Evolutionary conservation across 768 basidiomycete genomes (phyloP).

Genomic region (Leccinum arenicola): DNA sequence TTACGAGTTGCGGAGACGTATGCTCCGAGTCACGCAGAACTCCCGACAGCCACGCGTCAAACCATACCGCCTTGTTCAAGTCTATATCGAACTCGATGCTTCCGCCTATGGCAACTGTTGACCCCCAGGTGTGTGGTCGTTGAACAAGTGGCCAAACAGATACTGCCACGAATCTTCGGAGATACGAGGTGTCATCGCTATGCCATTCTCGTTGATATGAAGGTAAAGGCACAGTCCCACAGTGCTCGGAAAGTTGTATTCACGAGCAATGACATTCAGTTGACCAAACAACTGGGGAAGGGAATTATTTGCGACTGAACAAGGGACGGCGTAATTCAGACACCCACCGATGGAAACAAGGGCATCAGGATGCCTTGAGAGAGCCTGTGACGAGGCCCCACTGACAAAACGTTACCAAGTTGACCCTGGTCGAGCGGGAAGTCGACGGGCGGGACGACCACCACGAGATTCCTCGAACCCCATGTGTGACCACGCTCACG

Average conservation of each 20-base stretch:
- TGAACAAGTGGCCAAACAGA: constrained; percentile 64
- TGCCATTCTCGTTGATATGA: constrained; percentile 55
- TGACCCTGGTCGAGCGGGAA: constrained; percentile 58
- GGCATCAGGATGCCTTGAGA: constrained; percentile 74
- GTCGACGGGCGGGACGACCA: constrained; percentile 62
- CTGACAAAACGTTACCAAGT: constrained; percentile 55
- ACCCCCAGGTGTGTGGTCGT: constrained; percentile 35
- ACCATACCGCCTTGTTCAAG: constrained; percentile 73
- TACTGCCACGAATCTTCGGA: constrained; percentile 77
- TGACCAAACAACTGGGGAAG: constrained; percentile 66
- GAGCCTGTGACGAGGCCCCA: constrained; percentile 57
- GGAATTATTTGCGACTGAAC: not conserved
- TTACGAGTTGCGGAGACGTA: constrained; percentile 30
- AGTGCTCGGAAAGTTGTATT: constrained; percentile 79
- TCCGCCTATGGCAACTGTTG: constrained; percentile 59
- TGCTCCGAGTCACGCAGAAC: constrained; percentile 43
- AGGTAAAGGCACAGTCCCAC: constrained; percentile 74
- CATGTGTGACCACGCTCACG: constrained; percentile 41
- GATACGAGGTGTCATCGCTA: constrained; percentile 62
- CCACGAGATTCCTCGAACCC: constrained; percentile 52
- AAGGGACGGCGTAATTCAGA: not conserved
- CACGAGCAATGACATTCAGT: constrained; percentile 72
- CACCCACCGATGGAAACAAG: constrained; percentile 63
- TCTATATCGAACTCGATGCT: constrained; percentile 89
- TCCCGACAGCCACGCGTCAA: constrained; percentile 63